Conservation (phyloP, 2,329 filamentous ascomycete genomes). For the Alternaria tenuissima region DNA sequence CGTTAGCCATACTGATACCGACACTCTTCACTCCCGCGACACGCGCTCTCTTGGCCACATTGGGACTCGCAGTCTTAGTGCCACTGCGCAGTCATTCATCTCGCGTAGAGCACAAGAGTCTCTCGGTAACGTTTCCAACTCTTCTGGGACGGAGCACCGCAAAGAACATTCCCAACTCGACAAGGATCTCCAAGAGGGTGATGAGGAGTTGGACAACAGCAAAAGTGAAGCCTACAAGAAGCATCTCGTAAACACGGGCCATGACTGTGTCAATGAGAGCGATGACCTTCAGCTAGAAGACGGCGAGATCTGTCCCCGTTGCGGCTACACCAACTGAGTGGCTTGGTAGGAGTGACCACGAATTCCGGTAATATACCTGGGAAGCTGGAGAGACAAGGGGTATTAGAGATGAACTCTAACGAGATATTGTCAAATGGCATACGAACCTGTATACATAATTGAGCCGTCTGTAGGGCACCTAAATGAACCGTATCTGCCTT, state of each 20-base stretch:
- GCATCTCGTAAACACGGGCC: neutral
- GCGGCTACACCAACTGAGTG: neutral
- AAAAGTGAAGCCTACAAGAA: neutral
- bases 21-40: conserved; percentile 42
- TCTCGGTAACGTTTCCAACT: conserved; percentile 24
- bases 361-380: neutral
- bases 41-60: conserved; percentile 29
- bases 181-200: neutral
- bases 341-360: neutral
- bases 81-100: conserved; percentile 33
- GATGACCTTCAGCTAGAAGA: too few species aligned
- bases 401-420: neutral
- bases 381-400: neutral
- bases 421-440: neutral
- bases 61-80: conserved; percentile 37
- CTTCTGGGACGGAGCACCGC: conserved; percentile 9
- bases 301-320: neutral
- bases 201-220: neutral
- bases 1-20: conserved; percentile 44
- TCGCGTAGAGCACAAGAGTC: conserved; percentile 19
- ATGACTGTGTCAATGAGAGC: neutral
- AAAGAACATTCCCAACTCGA: conserved; percentile 13
- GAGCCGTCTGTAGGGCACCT: neutral
- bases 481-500: neutral
- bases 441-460: conserved; percentile 2